phyloP scores from a whole-genome alignment of 2,329 filamentous ascomycete genomes.

The Dryadomyces quercus-mongolicae region DNA sequence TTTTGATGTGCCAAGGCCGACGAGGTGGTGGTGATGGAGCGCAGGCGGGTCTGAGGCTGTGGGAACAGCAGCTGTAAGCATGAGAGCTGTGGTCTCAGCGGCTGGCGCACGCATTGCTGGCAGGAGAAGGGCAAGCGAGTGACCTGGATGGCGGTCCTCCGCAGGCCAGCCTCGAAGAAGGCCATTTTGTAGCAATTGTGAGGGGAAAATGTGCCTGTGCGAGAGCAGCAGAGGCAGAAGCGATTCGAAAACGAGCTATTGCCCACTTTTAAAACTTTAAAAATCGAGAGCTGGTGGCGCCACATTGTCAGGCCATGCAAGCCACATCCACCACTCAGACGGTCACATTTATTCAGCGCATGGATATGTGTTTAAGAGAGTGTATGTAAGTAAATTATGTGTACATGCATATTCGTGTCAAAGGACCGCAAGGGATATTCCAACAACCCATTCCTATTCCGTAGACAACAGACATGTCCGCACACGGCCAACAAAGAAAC shows the following conservation, averaged over 20 bases:
- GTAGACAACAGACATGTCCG: not conserved
- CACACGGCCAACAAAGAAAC: not conserved
- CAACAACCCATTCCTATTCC: not conserved
- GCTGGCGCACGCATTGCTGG: constrained; percentile 31
- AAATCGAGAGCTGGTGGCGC: not conserved
- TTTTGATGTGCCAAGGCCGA: too few relatives aligned
- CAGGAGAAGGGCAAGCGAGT: constrained; percentile 28
- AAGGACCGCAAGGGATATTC: too few relatives aligned
- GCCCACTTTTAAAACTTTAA: not conserved
- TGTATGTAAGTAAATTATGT: not conserved
- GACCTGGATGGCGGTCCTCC: constrained; percentile 15
- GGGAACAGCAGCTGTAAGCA: not conserved
- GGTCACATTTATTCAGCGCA: constrained; percentile 8
- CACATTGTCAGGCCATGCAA: not conserved
- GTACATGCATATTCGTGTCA: not conserved
- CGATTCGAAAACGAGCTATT: not conserved
- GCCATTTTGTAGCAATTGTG: constrained; percentile 13
- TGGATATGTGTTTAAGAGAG: not conserved
- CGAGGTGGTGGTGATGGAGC: not conserved
- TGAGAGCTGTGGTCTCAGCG: not conserved
- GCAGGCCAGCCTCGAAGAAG: constrained; percentile 17
- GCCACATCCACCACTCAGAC: constrained; percentile 7
- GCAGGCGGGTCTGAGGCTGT: not conserved
- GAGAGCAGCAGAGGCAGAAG: not conserved
- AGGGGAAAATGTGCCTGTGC: not conserved